These are phyloP conservation scores for Kazachstania sp. DNA, from an alignment of 1,139 yeast genomes.

Conservation along the genomic window DNA sequence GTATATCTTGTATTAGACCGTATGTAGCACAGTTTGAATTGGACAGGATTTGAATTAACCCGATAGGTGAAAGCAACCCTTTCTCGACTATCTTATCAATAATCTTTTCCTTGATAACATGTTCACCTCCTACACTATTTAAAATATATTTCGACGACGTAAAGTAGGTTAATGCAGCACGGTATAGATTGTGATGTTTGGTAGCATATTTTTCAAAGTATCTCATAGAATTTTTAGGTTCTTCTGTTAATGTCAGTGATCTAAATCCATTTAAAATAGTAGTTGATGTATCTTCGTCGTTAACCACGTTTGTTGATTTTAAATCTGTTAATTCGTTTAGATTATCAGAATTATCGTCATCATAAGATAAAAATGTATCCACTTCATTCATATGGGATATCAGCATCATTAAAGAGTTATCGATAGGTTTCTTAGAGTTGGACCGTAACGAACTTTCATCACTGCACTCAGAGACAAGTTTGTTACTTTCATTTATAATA, in stretches of 20 bases:
- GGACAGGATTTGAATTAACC: conserved; percentile 62
- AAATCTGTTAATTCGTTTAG: too few species aligned
- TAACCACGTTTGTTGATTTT: too few species aligned
- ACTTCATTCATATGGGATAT: conserved; percentile 60
- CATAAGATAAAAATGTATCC: conserved; percentile 15
- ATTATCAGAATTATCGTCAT: not conserved
- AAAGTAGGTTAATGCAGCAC: conserved; percentile 56
- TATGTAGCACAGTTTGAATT: conserved; percentile 58
- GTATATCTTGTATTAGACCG: conserved; percentile 63
- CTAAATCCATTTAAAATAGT: conserved; percentile 57
- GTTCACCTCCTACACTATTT: conserved; percentile 45
- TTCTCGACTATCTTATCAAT: conserved; percentile 46
- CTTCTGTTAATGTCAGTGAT: conserved; percentile 49
- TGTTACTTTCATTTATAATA: conserved; percentile 40
- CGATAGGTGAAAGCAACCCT: conserved; percentile 63
- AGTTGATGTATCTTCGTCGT: conserved; percentile 33
- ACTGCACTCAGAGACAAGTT: conserved; percentile 10
- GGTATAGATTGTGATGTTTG: conserved; percentile 55
- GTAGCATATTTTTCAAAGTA: conserved; percentile 54
- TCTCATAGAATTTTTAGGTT: conserved; percentile 48
- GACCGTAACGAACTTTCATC: conserved; percentile 4
- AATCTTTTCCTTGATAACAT: conserved; percentile 38
- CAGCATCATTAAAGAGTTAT: conserved; percentile 52
- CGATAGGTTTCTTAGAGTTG: conserved; percentile 32
- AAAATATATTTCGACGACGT: conserved; percentile 51